Evolutionary conservation across 2,329 filamentous ascomycete species (phyloP).

Genomic region (Fonsecaea pedrosoi): DNA sequence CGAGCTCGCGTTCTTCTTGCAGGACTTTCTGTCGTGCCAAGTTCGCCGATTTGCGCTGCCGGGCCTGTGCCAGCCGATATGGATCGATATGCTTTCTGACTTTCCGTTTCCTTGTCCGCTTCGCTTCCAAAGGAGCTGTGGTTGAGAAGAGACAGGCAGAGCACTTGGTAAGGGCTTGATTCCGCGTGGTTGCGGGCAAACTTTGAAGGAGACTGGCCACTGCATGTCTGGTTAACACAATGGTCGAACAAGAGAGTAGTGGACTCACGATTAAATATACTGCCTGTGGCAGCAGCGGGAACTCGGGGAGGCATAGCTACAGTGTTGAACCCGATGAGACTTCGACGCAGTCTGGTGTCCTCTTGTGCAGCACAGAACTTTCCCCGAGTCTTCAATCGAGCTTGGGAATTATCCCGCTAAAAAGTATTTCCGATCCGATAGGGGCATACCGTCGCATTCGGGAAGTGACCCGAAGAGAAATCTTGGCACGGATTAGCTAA

Average conservation of each 20-base stretch:
- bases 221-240: slow-evolving; percentile 27
- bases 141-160: slow-evolving; percentile 52
- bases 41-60: slow-evolving; percentile 84
- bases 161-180: slow-evolving; percentile 38
- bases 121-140: slow-evolving; percentile 55
- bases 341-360: slow-evolving; percentile 21
- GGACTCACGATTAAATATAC: slow-evolving; percentile 36
- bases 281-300: slow-evolving; percentile 25
- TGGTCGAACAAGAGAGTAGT: background rate
- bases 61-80: slow-evolving; percentile 79
- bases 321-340: slow-evolving; percentile 12
- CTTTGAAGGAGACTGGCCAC: slow-evolving; percentile 38
- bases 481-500: slow-evolving; percentile 20
- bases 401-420: slow-evolving; percentile 17
- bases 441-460: background rate
- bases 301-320: slow-evolving; percentile 36
- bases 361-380: slow-evolving; percentile 6
- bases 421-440: slow-evolving; percentile 30
- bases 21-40: slow-evolving; percentile 75
- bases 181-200: slow-evolving; percentile 34
- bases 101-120: slow-evolving; percentile 36
- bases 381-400: slow-evolving; percentile 9
- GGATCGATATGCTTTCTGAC: slow-evolving; percentile 63
- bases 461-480: slow-evolving; percentile 12
- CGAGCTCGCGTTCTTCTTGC: slow-evolving; percentile 66